phyloP scores from a whole-genome alignment of 2,329 filamentous ascomycete species.

The Thermothelomyces thermophilus region DNA sequence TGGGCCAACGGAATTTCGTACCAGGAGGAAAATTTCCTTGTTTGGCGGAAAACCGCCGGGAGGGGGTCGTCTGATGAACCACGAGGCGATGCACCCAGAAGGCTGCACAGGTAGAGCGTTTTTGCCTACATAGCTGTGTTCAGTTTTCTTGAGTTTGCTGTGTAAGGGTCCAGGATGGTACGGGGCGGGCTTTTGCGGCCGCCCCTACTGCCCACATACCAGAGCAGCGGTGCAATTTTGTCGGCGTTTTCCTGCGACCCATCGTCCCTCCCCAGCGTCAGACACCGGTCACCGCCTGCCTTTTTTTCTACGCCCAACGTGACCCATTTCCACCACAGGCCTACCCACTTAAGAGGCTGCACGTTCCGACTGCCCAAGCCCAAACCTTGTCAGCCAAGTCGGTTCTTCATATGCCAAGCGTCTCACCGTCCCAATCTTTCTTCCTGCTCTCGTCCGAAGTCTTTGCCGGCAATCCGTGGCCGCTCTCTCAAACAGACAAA shows the following conservation, averaged over 20 bases:
- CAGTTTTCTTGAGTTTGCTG: not conserved
- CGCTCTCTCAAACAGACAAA: not conserved
- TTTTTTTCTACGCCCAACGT: slow-evolving; percentile 15
- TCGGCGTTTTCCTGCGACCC: slow-evolving; percentile 1
- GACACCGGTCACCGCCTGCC: slow-evolving; percentile 17
- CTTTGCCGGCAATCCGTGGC: not conserved
- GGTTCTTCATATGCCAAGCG: slow-evolving; percentile 11
- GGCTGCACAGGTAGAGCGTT: no score
- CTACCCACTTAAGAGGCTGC: slow-evolving; percentile 20
- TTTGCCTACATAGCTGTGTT: no score
- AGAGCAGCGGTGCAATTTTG: slow-evolving; percentile 1
- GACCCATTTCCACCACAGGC: slow-evolving; percentile 13
- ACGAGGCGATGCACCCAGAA: no score
- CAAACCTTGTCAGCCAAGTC: slow-evolving; percentile 10
- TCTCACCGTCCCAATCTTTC: slow-evolving; percentile 1
- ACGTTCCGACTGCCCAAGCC: slow-evolving; percentile 10
- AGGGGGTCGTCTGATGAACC: slow-evolving; percentile 1
- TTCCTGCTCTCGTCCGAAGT: slow-evolving; percentile 3
- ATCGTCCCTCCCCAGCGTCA: slow-evolving; percentile 5
- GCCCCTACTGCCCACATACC: slow-evolving; percentile 8
- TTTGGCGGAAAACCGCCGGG: not conserved
- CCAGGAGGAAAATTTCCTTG: slow-evolving; percentile 6
- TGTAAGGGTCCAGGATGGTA: slow-evolving; percentile 1
- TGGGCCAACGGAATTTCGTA: slow-evolving; percentile 17
- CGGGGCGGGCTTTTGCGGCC: not conserved